A percentile compares a stretch with the other conserved stretches of the same genome.
Evolutionary conservation across 2,329 filamentous ascomycete species (phyloP).

Genomic region (Camillea tinctor): DNA sequence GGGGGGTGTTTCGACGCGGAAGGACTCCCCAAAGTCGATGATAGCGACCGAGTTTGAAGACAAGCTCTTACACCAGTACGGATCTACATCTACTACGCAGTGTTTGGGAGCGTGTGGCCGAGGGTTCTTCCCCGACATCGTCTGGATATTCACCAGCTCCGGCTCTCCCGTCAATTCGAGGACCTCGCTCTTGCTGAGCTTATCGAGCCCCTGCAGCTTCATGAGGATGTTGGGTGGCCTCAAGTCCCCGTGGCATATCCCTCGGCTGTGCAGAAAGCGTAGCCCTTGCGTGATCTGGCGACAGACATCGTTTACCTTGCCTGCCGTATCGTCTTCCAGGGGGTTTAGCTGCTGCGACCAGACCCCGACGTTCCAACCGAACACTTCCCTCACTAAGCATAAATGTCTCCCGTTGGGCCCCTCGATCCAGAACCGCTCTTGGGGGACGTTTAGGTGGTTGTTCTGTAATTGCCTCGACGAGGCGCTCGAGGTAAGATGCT

Average conservation of each 20-base stretch:
- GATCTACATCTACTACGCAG: background rate
- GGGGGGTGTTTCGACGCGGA: background rate
- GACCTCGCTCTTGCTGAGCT: background rate
- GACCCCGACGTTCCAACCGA: background rate
- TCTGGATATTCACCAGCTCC: background rate
- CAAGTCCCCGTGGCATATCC: slow-evolving; percentile 4
- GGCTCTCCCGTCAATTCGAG: background rate
- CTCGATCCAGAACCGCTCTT: background rate
- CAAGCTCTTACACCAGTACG: background rate
- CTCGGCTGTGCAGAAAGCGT: background rate
- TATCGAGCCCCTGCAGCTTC: background rate
- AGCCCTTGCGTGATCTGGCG: slow-evolving; percentile 1
- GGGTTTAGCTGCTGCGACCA: background rate
- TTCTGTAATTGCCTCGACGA: background rate
- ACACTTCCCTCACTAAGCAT: background rate
- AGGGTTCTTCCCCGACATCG: background rate
- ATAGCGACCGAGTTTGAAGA: background rate
- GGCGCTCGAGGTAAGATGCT: background rate
- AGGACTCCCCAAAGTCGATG: background rate
- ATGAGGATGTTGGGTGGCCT: slow-evolving; percentile 4
- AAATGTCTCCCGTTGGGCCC: background rate
- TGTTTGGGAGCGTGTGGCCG: background rate
- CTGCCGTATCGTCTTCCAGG: background rate
- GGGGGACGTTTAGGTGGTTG: background rate
- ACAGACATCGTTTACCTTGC: background rate